Evolutionary conservation across 2,329 filamentous ascomycete species (phyloP).

Genomic region (Pseudogymnoascus sp.): DNA sequence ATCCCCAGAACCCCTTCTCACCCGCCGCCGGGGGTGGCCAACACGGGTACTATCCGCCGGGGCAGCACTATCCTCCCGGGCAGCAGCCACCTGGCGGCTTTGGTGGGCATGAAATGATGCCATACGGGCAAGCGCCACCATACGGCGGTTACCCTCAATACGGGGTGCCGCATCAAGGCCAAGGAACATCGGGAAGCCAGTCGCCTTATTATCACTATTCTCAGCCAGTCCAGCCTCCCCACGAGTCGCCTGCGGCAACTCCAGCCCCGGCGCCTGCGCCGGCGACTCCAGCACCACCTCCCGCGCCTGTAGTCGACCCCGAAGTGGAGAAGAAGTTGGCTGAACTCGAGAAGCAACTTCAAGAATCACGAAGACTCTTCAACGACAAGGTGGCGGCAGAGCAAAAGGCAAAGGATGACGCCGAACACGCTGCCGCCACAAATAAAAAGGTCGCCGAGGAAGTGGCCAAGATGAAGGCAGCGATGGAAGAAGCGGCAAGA

Average conservation of each 20-base stretch:
- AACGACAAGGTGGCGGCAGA: conserved; percentile 23
- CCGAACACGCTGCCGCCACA: conserved; percentile 40
- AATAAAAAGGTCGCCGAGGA: conserved; percentile 33
- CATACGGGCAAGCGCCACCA: conserved; percentile 8
- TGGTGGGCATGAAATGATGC: conserved; percentile 16
- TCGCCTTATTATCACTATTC: conserved; percentile 12
- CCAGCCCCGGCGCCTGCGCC: conserved; percentile 10
- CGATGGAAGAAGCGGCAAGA: conserved; percentile 41
- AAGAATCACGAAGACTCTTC: not conserved
- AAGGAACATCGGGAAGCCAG: conserved; percentile 21
- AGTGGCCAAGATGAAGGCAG: conserved; percentile 37
- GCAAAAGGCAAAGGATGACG: conserved; percentile 34
- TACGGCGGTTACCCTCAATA: conserved; percentile 10
- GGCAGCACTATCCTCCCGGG: conserved; percentile 24
- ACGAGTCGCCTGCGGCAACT: conserved; percentile 14
- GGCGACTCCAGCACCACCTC: conserved; percentile 5
- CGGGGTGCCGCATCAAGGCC: conserved; percentile 12
- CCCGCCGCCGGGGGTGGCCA: conserved; percentile 15
- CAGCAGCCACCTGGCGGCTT: conserved; percentile 15
- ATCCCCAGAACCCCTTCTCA: conserved; percentile 24
- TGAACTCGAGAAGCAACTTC: not conserved
- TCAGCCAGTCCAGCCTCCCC: conserved; percentile 8
- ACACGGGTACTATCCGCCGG: conserved; percentile 14
- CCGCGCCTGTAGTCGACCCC: conserved; percentile 5
- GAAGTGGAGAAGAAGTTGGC: conserved; percentile 10